A percentile compares a stretch with the other conserved stretches of the same genome.
These are phyloP conservation scores for Cercophora sp. DNA, from an alignment of 495 filamentous ascomycete genomes.

Conservation along the genomic window DNA sequence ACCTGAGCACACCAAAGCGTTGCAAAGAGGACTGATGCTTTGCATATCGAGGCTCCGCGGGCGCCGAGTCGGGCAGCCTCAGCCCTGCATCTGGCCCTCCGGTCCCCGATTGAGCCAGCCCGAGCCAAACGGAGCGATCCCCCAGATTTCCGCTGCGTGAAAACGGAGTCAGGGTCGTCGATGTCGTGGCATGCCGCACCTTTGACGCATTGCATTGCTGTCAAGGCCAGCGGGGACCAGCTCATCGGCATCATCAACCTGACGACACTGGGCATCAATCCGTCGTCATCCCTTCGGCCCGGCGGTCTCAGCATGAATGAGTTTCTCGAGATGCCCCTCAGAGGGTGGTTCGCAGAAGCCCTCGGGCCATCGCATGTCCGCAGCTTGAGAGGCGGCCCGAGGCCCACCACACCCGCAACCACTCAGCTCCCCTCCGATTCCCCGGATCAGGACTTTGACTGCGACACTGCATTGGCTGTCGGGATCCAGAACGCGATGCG, in stretches of 20 bases:
- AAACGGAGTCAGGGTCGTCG: not conserved
- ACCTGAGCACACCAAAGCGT: no score
- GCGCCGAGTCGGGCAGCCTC: not conserved
- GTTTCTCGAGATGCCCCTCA: not conserved
- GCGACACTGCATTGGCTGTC: not conserved
- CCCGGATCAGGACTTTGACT: slow-evolving; percentile 1
- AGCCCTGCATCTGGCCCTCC: not conserved
- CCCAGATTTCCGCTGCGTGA: not conserved
- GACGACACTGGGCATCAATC: slow-evolving; percentile 7
- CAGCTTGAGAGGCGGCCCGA: no score
- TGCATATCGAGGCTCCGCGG: no score
- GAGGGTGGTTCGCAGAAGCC: not conserved
- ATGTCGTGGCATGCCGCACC: slow-evolving; percentile 7
- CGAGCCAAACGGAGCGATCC: not conserved
- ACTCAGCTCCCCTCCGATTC: not conserved
- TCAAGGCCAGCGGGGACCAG: not conserved
- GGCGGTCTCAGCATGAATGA: no score
- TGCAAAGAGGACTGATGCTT: no score
- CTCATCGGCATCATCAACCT: slow-evolving; percentile 5
- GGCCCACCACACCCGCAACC: not conserved
- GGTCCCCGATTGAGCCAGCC: not conserved
- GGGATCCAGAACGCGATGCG: slow-evolving; percentile 1
- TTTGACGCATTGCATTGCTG: slow-evolving; percentile 5
- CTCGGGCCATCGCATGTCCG: not conserved
- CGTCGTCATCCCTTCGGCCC: not conserved